Evolutionary conservation across 169 alveolate genomes (phyloP).

Genomic region (Cytauxzoon felis): DNA sequence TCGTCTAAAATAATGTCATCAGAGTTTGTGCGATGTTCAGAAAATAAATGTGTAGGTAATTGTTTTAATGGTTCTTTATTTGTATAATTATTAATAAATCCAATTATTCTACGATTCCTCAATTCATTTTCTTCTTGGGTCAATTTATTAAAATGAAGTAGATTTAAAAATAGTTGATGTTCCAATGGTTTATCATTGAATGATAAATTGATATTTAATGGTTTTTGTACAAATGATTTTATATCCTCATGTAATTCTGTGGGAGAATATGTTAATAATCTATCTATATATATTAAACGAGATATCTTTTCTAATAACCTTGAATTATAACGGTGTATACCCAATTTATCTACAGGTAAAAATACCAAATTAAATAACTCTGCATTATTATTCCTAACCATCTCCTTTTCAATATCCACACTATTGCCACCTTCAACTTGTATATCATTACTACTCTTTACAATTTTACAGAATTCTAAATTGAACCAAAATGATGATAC

Average conservation of each 20-base stretch:
- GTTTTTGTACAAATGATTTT: constrained; percentile 2
- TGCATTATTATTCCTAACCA: constrained; percentile 25
- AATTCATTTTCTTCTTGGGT: constrained; percentile 46
- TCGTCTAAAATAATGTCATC: constrained; percentile 13
- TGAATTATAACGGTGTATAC: constrained; percentile 12
- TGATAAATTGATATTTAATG: constrained; percentile 2
- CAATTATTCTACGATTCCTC: constrained; percentile 39
- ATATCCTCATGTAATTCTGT: constrained; percentile 26
- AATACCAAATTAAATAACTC: constrained; percentile 27
- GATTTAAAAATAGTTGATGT: constrained; percentile 36
- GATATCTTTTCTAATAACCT: constrained; percentile 48
- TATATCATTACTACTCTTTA: constrained; percentile 13
- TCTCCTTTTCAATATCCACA: constrained; percentile 19
- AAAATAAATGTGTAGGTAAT: constrained; percentile 43
- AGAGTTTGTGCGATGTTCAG: constrained; percentile 17
- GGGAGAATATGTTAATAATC: constrained; percentile 33
- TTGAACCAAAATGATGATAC: constrained; percentile 52
- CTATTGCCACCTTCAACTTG: constrained; percentile 21
- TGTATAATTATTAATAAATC: constrained; percentile 40
- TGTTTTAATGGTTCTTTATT: constrained; percentile 35
- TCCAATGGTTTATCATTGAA: constrained; percentile 50
- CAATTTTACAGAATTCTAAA: constrained; percentile 52
- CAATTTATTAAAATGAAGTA: constrained; percentile 55
- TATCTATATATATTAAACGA: constrained; percentile 53
- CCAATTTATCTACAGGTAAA: background rate